A percentile compares a stretch with the other conserved stretches of the same genome.
Conservation (phyloP, 208 protist genomes). For the Jaenimonas drosophilae region DNA sequence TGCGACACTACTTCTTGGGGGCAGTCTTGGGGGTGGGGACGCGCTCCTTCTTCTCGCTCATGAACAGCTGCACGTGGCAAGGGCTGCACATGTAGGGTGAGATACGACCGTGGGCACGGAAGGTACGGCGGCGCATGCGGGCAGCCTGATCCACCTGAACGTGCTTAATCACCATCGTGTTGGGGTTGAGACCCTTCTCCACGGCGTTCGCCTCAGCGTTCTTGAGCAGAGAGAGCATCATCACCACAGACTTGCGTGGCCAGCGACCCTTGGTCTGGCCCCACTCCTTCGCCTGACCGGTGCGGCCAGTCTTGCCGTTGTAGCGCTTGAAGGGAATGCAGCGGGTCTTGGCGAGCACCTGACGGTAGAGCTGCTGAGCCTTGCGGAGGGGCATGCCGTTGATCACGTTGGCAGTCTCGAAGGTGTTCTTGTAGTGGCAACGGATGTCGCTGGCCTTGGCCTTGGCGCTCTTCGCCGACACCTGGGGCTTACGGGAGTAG, state of each 20-base stretch:
- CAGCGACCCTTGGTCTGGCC: constrained; percentile 90
- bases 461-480: constrained; percentile 80
- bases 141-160: constrained; percentile 88
- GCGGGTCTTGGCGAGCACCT: constrained; percentile 91
- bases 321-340: constrained; percentile 94
- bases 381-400: constrained; percentile 89
- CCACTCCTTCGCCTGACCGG: constrained; percentile 90
- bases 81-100: constrained; percentile 90
- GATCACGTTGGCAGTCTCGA: constrained; percentile 89
- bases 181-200: constrained; percentile 86
- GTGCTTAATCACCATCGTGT: constrained; percentile 90
- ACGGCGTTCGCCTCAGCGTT: constrained; percentile 89
- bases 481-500: constrained; percentile 89
- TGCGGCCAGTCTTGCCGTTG: constrained; percentile 89
- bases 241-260: constrained; percentile 91
- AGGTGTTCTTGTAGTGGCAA: constrained; percentile 93
- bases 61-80: constrained; percentile 86
- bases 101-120: constrained; percentile 94
- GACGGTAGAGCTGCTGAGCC: constrained; percentile 89
- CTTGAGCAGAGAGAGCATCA: constrained; percentile 88
- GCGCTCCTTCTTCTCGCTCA: constrained; percentile 29
- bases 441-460: constrained; percentile 86
- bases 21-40: constrained; percentile 19
- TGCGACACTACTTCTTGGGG: constrained; percentile 18
- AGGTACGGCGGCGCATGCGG: constrained; percentile 90